Base-by-base conservation (phyloP, 768 basidiomycete genomes). In the Chiua virens region DNA sequence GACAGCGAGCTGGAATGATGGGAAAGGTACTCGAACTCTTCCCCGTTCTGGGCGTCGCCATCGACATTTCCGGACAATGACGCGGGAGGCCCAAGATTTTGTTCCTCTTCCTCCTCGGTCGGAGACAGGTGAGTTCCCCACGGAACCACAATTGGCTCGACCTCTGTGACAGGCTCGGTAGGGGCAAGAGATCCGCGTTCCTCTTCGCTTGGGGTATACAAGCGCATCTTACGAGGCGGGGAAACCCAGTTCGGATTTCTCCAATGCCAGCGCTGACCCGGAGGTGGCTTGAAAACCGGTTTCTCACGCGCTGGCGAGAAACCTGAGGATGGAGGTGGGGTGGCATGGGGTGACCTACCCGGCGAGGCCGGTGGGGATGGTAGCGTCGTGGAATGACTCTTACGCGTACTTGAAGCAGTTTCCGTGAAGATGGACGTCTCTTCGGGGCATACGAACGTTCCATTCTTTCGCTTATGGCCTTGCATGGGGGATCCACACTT, bases 231-330 rank as follows among this genome's bases (percentile, higher is more conserved):
- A 27, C 47, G 63, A 34, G 68, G 65, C 1, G 68, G 68, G 23
- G 68, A 71, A 25, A 64, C 52, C 68, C 68, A 69, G 30, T 69
- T 69, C 4, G 68, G 68, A 47, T 69, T 69, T 42, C 47, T 68
- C 68, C 68, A 69, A 41, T 71, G 68, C 68, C 68, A 69, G 17
- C 59, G 58, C 10, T 60, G 25, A 39, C 69, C 69, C 1, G 63
- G 63, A 30, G 68, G 68, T 35, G 66, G 55, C 27, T 57, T 61
- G 21, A 69, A 69, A 18, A 50, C 48, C 1, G 50, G 60, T 23
- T 43, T 55, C 43, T 61, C 56, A 10, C 42, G 49, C 27, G 14
- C 62, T 27, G 64, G 57, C 15, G 52, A 54, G 38, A 64, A 61
- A 25, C 46, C 42, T 0, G 53, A 38, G 17, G 45, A 52, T 32